phyloP scores from a whole-genome alignment of 192 early-diverging fungal genomes.

The Backusella tuberculispora region DNA sequence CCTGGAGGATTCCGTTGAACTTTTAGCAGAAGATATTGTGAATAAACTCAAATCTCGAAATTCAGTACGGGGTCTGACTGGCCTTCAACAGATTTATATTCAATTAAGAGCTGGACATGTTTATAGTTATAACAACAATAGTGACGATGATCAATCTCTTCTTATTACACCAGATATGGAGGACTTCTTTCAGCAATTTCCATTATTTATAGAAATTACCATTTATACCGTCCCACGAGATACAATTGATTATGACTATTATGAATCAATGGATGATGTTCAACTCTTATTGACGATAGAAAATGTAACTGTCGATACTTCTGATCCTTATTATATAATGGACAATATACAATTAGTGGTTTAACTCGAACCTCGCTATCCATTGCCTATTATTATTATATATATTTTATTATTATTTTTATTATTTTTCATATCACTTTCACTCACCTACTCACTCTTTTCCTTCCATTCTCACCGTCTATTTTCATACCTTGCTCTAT shows the following conservation, averaged over 20 bases:
- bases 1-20: conserved; percentile 42
- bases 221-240: conserved; percentile 32
- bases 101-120: conserved; percentile 44
- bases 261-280: conserved; percentile 8
- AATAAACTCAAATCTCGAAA: conserved; percentile 35
- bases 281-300: conserved; percentile 33
- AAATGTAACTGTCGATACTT: conserved; percentile 32
- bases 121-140: conserved; percentile 32
- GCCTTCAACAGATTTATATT: conserved; percentile 29
- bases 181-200: conserved; percentile 47
- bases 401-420: background rate
- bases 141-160: conserved; percentile 30
- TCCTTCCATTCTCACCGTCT: background rate
- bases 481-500: too few relatives aligned
- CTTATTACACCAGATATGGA: conserved; percentile 34
- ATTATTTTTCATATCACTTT: background rate
- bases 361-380: background rate
- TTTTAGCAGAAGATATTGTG: conserved; percentile 43
- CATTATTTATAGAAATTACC: conserved; percentile 42
- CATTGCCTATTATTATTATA: background rate
- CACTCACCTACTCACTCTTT: background rate
- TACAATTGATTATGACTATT: conserved; percentile 3
- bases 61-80: conserved; percentile 30
- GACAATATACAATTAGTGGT: conserved; percentile 24
- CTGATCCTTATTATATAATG: conserved; percentile 26